Evolutionary conservation across 192 early-diverging fungal species (phyloP).

Genomic region (Dissophora globulifera): DNA sequence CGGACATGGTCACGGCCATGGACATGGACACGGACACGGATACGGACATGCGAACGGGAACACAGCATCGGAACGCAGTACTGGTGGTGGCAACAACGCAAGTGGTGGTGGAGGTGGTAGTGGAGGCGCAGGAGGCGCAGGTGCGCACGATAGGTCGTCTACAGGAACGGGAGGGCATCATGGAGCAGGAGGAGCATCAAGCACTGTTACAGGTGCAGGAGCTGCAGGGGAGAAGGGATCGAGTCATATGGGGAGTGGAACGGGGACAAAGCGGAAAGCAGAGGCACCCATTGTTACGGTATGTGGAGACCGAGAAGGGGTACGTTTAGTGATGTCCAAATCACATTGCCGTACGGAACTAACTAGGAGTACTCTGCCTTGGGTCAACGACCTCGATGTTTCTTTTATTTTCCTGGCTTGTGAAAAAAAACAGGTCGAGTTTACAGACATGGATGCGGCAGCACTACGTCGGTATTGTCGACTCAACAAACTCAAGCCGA

Average conservation of each 20-base stretch:
- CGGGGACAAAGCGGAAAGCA: slow-evolving; percentile 40
- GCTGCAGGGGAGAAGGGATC: slow-evolving; percentile 26
- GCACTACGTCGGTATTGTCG: slow-evolving; percentile 47
- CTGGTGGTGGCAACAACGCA: no score
- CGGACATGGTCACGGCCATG: slow-evolving; percentile 9
- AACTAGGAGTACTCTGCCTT: no score
- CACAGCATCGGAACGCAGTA: slow-evolving; percentile 21
- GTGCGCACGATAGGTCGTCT: slow-evolving; percentile 12
- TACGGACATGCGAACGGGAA: slow-evolving; percentile 16
- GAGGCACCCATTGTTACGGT: slow-evolving; percentile 39
- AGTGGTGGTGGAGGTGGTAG: no score
- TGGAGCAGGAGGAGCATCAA: background rate
- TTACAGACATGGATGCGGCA: slow-evolving; percentile 20
- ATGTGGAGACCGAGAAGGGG: no score
- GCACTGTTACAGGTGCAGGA: background rate
- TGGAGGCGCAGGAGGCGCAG: background rate
- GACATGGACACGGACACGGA: slow-evolving; percentile 5
- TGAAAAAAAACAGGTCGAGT: slow-evolving; percentile 19
- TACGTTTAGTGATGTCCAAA: no score
- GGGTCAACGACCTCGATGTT: no score
- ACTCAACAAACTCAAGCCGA: slow-evolving; percentile 47
- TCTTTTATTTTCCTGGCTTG: no score
- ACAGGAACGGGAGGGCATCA: slow-evolving; percentile 21
- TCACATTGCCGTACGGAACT: no score
- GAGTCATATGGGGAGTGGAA: background rate